Evolutionary conservation across 192 early-diverging fungal genomes (phyloP), one percentile per base, ranked within the genome.

Genomic region (Entrophospora sp.): DNA sequence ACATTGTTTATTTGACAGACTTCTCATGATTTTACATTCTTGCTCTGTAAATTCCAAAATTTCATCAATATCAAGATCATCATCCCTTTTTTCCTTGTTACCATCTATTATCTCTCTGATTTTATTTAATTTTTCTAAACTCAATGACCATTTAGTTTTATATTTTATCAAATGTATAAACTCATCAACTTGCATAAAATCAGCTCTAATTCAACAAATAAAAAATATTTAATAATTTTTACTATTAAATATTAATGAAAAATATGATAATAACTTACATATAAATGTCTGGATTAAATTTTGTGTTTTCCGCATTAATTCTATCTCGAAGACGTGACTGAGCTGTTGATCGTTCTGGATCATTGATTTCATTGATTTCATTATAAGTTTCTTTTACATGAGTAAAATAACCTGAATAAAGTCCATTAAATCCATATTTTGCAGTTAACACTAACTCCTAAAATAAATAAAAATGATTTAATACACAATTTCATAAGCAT

Each of bases 261-360:
- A 28, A 68, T 28, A 9, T 61, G 37, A 48, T 32, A 25, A 56
- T 55, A 1, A 72, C 83, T 67, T 74, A 86, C 81, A 92, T 86
- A 69, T 96, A 99, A 68, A 97, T 82, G 25, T 94, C 94, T 25
- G 88, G 85, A 68, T 97, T 89, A 76, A 99, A 99, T 52, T 91
- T 91, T 18, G 71, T 70, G 43, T 99, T 84, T 63, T 99, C 95
- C 1, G 69, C 69, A 5, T 79, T 75, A 5, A 90, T 70, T 22
- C 94, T 75, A 34, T 82, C 76, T 16, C 79, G 62, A 2, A 86
- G 78, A 14, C 95, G 79, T 1, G 66, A 65, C 57, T 77, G 73
- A 32, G 70, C 18, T 2, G 76, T 80, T 8, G 80, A 77, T 31
- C 74, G 69, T 60, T 91, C 89, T 0, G 84, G 83, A 61, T 80